Conservation (phyloP, 2,329 filamentous ascomycete genomes). For the Thermothelomyces thermophilus region DNA sequence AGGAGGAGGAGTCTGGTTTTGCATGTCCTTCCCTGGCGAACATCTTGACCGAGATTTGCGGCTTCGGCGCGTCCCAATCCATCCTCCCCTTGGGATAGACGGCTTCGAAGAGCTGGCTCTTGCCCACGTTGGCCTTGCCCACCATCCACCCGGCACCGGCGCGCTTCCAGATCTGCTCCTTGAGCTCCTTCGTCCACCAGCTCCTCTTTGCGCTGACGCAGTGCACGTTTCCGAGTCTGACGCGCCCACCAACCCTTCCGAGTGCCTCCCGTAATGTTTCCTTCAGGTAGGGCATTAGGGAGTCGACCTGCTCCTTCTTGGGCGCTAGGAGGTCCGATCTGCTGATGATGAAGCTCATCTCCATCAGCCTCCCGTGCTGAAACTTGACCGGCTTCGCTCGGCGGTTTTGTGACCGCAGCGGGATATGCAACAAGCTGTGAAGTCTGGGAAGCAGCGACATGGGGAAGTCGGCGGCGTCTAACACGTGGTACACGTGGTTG, state of each 20-base stretch:
- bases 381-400: constrained; percentile 63
- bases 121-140: constrained; percentile 97
- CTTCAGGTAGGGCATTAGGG: constrained; percentile 76
- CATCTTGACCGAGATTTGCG: constrained; percentile 33
- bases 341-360: constrained; percentile 87
- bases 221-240: constrained; percentile 81
- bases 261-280: constrained; percentile 72
- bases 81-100: constrained; percentile 73
- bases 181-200: constrained; percentile 88
- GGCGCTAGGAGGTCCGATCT: constrained; percentile 80
- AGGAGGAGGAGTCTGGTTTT: not conserved
- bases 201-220: constrained; percentile 79
- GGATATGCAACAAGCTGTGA: constrained; percentile 60
- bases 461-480: constrained; percentile 94
- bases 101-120: constrained; percentile 82
- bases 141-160: constrained; percentile 92
- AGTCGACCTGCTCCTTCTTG: constrained; percentile 75
- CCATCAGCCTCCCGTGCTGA: constrained; percentile 60
- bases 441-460: constrained; percentile 83
- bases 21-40: constrained; percentile 14
- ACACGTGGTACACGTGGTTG: constrained; percentile 91
- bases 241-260: constrained; percentile 56
- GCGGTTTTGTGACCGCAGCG: constrained; percentile 72
- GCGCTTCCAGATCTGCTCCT: constrained; percentile 75
- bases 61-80: constrained; percentile 33